Conservation (phyloP, 2,329 filamentous ascomycete genomes). For the Aspergillus candidus region DNA sequence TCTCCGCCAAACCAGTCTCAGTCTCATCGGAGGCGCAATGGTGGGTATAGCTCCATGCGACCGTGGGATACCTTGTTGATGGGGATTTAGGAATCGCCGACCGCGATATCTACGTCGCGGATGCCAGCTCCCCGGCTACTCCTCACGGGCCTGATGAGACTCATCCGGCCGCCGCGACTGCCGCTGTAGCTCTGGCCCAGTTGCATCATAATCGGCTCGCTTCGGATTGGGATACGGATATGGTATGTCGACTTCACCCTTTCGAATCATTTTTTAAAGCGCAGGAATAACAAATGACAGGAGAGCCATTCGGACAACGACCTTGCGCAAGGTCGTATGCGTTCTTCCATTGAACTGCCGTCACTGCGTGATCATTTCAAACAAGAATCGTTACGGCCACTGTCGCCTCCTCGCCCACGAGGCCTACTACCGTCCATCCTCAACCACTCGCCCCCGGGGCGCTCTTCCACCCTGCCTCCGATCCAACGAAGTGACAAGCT, state of each 20-base stretch:
- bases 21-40: constrained; percentile 30
- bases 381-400: constrained; percentile 64
- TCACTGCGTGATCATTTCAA: constrained; percentile 63
- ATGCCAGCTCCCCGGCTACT: constrained; percentile 62
- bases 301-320: constrained; percentile 69
- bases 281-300: constrained; percentile 33
- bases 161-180: constrained; percentile 63
- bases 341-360: constrained; percentile 64
- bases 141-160: constrained; percentile 65
- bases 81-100: constrained; percentile 41
- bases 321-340: constrained; percentile 56
- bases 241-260: constrained; percentile 50
- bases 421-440: constrained; percentile 80
- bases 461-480: constrained; percentile 81
- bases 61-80: too few species aligned
- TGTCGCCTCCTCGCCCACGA: constrained; percentile 57
- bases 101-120: constrained; percentile 61
- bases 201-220: constrained; percentile 73
- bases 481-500: constrained; percentile 67
- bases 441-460: constrained; percentile 69
- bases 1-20: constrained; percentile 37
- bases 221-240: constrained; percentile 70
- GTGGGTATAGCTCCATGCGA: constrained; percentile 20
- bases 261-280: too few species aligned
- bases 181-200: constrained; percentile 80